Base-by-base conservation (phyloP, 1,139 yeast species). In the Suhomyces panamericanus region DNA sequence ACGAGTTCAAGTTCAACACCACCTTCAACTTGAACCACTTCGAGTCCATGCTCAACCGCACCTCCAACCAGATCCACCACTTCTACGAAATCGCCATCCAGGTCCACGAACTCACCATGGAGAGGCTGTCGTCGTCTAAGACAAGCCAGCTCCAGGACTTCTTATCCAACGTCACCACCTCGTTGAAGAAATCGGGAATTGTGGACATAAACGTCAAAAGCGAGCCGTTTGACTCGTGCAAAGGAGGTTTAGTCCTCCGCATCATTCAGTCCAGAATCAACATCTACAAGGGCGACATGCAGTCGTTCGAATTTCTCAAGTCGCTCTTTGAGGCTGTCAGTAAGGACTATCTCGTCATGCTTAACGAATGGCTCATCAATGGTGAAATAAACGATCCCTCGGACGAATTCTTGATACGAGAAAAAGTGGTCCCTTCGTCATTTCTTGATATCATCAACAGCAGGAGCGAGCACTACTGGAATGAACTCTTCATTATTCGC, bases 401-500 rank as follows among this genome's bases (percentile, higher is more conserved):
- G 56, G 83, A 84, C 38, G 99, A 95, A 62, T 95, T 95, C 59
- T 67, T 91, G 60, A 80, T 93, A 11, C 76, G 81, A 46, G 65
- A 70, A 47, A 73, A 72, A 47, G 61, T 56, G 45, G 67, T 63
- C 8, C 72, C 75, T 1, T 49, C 58, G 11, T 57, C 54, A 32
- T 51, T 59, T 36, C 59, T 67, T 24, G 69, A 68, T 20, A 55
- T 75, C 7, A 75, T 77, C 49, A 71, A 73, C 40, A 62, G 77
- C 15, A 77, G 78, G 51, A 75, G 82, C 48, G 96, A 90, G 53
- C 83, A 85, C 48, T 84, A 86, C 57, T 93, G 98, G 98, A 87
- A 87, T 45, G 88, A 88, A 49, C 80, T 89, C 46, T 93, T 80
- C 60, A 78, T 88, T 10, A 73, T 90, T 9, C 73, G 93, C 42